Conservation (phyloP, 2,329 filamentous ascomycete species). For the Fusarium beomiforme region DNA sequence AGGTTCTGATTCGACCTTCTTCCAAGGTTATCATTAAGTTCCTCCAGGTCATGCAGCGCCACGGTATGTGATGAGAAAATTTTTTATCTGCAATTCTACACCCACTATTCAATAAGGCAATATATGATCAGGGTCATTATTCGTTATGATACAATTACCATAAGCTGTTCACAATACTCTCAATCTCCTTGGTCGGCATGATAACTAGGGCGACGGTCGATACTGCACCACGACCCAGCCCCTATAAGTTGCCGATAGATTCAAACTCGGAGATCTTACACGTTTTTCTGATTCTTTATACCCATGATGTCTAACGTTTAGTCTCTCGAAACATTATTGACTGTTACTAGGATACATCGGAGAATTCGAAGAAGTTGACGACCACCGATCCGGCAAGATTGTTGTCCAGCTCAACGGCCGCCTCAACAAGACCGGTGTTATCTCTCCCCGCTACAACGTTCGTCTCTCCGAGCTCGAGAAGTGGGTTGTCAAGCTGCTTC, state of each 20-base stretch:
- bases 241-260: conserved; percentile 99
- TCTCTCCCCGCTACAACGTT: conserved; percentile 99
- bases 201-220: conserved; percentile 99
- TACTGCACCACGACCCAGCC: conserved; percentile 84
- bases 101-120: conserved; percentile 1
- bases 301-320: conserved; percentile 91
- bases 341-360: conserved; percentile 86
- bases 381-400: conserved; percentile 99
- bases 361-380: conserved; percentile 99
- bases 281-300: conserved; percentile 75
- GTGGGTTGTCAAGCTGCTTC: conserved; percentile 99
- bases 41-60: conserved; percentile 98
- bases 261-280: conserved; percentile 90
- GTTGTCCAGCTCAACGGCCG: conserved; percentile 99
- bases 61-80: conserved; percentile 76
- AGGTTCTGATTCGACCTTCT: conserved; percentile 96
- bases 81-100: neutral
- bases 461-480: conserved; percentile 98
- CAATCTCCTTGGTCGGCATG: conserved; percentile 77
- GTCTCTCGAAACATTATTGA: conserved; percentile 89
- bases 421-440: conserved; percentile 99
- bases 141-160: conserved; percentile 10
- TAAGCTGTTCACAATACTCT: neutral
- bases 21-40: conserved; percentile 99
- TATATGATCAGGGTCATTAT: neutral